Evolutionary conservation across 164 flowering plant species (phyloP), one percentile per base, ranked within the genome.

Genomic region (Chloranthus sessilifolius): DNA sequence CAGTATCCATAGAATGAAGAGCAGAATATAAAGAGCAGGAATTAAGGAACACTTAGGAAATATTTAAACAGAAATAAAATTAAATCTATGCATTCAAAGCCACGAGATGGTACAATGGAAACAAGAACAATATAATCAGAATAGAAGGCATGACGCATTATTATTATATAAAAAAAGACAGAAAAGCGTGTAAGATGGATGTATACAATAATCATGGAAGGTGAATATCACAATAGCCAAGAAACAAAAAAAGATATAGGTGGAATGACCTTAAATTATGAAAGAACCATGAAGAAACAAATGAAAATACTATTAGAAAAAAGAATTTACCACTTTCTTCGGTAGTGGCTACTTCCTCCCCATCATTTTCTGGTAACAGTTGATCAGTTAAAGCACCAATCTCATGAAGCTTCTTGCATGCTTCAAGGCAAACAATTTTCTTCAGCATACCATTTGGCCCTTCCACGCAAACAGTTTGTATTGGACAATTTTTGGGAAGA

Each of bases 401-500:
- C 45, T 66, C n/a, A 61, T 87, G 95, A 40, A 90, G 88, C 58
- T 72, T 37, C 59, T 67, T 79, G 68, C 96, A 87, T 43, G 95
- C 95, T 69, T 85, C 84, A 52, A 90, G 76, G 59, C 88, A 87
- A 4, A 80, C 92, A 43, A 67, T 47, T 55, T 75, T 70, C 69
- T 83, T 87, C 57, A 78, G 61, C 37, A 33, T 45, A 53, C 71
- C 74, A 10, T 3, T 11, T 25, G 70, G 60, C 16, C 85, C 85
- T 24, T 63, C 45, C 7, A 67, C 83, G 43, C 21, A 14, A 65
- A 90, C 58, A 26, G 66, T 41, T 43, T 41, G 76, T 43, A 90
- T n/a, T 19, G 88, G 96, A 59, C 77, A 85, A 62, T 79, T 83
- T 48, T 68, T 79, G 2, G 98, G 98, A 58, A 87, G 82, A 56